Percentiles rank a stretch among this genome's conserved stretches.
Conservation (phyloP, 192 early-diverging fungal species). For the Coemansia sp. region DNA sequence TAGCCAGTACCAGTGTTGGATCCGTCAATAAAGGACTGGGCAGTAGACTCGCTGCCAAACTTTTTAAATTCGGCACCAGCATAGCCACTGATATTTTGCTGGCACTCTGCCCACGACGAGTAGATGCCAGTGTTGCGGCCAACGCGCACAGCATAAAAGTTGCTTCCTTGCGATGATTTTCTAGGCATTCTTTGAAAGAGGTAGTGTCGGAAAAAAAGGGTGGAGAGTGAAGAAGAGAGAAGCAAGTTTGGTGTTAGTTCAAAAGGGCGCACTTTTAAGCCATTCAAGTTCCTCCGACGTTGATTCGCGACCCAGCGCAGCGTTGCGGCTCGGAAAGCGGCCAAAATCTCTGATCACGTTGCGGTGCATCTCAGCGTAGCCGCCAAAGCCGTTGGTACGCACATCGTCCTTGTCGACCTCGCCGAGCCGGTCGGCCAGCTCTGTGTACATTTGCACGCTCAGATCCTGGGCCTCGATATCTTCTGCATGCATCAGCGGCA, state of each 20-base stretch:
- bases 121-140: slow-evolving; percentile 32
- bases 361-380: slow-evolving; percentile 50
- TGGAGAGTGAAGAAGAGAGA: neutral
- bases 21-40: slow-evolving; percentile 53
- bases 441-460: slow-evolving; percentile 54
- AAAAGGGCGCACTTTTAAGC: slow-evolving; percentile 46
- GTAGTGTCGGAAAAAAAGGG: neutral
- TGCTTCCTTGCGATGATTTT: neutral
- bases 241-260: neutral
- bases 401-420: slow-evolving; percentile 36
- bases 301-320: slow-evolving; percentile 52
- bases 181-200: neutral
- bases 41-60: slow-evolving; percentile 59
- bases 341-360: slow-evolving; percentile 62
- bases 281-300: slow-evolving; percentile 59
- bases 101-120: slow-evolving; percentile 62
- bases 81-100: slow-evolving; percentile 55
- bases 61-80: slow-evolving; percentile 63
- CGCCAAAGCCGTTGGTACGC: slow-evolving; percentile 34
- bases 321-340: slow-evolving; percentile 63
- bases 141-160: slow-evolving; percentile 40
- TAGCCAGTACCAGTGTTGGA: neutral
- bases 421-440: slow-evolving; percentile 43
- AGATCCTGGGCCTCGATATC: slow-evolving; percentile 59
- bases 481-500: slow-evolving; percentile 67